phyloP scores from a whole-genome alignment of 176 grass and related monocot species.

The Panicum miliaceum region DNA sequence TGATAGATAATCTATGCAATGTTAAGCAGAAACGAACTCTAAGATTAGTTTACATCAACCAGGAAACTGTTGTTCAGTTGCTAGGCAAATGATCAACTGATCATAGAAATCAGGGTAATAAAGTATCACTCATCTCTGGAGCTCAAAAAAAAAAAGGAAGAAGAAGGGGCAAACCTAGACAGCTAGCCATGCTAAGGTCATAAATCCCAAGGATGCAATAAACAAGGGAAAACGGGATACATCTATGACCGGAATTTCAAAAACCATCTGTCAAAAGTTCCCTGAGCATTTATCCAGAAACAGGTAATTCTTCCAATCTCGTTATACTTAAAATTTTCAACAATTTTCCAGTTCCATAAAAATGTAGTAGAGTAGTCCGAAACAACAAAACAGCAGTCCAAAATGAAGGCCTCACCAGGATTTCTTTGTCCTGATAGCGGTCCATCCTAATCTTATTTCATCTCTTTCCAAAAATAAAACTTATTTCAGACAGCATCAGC shows the following conservation, averaged over 20 bases:
- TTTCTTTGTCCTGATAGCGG: not conserved
- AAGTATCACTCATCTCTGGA: not conserved
- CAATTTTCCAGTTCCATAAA: not conserved
- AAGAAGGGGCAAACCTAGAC: not conserved
- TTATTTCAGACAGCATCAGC: not conserved
- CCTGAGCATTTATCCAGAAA: not conserved
- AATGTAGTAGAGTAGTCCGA: not conserved
- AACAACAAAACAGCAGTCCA: not conserved
- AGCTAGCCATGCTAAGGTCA: no score
- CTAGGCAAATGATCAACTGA: not conserved
- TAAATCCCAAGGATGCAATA: no score
- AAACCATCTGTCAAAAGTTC: not conserved
- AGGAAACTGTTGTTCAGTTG: not conserved
- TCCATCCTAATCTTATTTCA: not conserved
- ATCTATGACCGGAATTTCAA: not conserved
- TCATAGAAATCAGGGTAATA: not conserved
- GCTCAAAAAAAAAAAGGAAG: not conserved
- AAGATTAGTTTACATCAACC: not conserved
- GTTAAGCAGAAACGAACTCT: not conserved
- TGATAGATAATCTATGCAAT: not conserved
- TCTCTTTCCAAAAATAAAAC: not conserved
- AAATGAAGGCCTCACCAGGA: not conserved
- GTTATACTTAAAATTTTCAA: not conserved
- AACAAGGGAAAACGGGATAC: not conserved
- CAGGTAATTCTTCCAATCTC: not conserved